These are phyloP conservation scores for Coemansia sp. DNA, from an alignment of 192 early-diverging fungal genomes.

Conservation along the genomic window DNA sequence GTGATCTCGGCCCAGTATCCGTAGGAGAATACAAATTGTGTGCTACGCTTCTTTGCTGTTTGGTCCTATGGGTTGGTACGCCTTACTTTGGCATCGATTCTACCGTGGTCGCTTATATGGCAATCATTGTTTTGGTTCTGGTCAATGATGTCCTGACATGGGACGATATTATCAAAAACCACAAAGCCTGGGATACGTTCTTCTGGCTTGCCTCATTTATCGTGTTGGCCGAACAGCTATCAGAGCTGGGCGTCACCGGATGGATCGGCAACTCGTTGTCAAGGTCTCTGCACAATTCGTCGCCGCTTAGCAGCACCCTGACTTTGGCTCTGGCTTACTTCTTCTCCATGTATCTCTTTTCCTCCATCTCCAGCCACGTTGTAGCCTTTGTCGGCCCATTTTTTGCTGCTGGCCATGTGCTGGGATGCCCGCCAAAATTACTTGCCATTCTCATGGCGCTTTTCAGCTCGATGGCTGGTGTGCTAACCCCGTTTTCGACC, in stretches of 20 bases:
- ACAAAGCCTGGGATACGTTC: constrained; percentile 78
- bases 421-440: constrained; percentile 61
- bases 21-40: constrained; percentile 52
- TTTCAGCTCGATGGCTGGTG: constrained; percentile 66
- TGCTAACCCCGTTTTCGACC: constrained; percentile 58
- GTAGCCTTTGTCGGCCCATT: constrained; percentile 72
- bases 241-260: constrained; percentile 66
- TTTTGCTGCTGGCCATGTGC: constrained; percentile 67
- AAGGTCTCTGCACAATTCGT: constrained; percentile 32
- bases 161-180: constrained; percentile 67
- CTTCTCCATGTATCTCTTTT: constrained; percentile 74
- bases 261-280: constrained; percentile 67
- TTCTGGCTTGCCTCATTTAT: constrained; percentile 84
- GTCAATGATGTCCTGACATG: constrained; percentile 61
- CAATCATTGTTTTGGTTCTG: constrained; percentile 60
- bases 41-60: constrained; percentile 56
- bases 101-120: constrained; percentile 69
- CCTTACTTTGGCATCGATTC: constrained; percentile 64
- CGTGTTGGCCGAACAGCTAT: constrained; percentile 72
- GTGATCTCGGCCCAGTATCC: constrained; percentile 28
- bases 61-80: constrained; percentile 65
- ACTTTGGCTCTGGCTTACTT: constrained; percentile 64
- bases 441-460: constrained; percentile 62
- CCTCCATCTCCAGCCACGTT: constrained; percentile 71
- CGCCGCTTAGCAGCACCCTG: constrained; percentile 46